These are phyloP conservation scores for Ascochyta koolunga DNA, from an alignment of 2,329 filamentous ascomycete species.

Conservation along the genomic window DNA sequence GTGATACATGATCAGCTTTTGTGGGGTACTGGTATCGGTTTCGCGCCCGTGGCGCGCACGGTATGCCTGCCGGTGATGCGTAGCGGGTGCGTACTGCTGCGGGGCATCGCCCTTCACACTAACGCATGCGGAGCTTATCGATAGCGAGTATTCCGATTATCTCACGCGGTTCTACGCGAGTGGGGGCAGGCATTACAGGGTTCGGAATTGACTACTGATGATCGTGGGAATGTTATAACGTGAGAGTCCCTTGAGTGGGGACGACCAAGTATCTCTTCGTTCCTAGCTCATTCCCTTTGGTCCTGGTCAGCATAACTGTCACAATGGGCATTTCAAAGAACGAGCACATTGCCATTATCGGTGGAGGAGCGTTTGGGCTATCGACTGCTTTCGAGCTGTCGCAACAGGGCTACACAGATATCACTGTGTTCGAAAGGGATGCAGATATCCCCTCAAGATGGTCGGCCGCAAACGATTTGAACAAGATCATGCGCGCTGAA, in stretches of 20 bases:
- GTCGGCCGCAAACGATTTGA: conserved; percentile 65
- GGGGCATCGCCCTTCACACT: conserved; percentile 5
- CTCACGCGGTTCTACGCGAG: not conserved
- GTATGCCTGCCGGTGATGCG: conserved; percentile 11
- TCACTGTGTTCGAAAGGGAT: conserved; percentile 41
- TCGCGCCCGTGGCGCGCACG: conserved; percentile 10
- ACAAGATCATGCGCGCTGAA: conserved; percentile 66
- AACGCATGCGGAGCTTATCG: conserved; percentile 10
- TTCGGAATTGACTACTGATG: conserved; percentile 6
- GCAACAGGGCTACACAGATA: conserved; percentile 35
- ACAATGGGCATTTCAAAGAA: conserved; percentile 29
- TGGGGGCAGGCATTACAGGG: not conserved
- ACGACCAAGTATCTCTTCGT: not conserved
- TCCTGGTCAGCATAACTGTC: not conserved
- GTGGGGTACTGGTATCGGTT: conserved; percentile 7
- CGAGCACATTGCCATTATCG: conserved; percentile 36
- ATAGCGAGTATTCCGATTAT: conserved; percentile 9
- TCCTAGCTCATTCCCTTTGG: not conserved
- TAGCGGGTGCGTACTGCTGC: conserved; percentile 2
- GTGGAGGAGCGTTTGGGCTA: conserved; percentile 40
- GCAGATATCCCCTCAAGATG: conserved; percentile 54
- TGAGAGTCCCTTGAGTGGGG: not conserved
- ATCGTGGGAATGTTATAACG: conserved; percentile 1
- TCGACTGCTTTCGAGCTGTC: conserved; percentile 40
- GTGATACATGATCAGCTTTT: not conserved